Percentiles rank a stretch among this genome's conserved stretches.
Evolutionary conservation across 2,329 filamentous ascomycete species (phyloP).

Genomic region (Lasiodiplodia sp.): DNA sequence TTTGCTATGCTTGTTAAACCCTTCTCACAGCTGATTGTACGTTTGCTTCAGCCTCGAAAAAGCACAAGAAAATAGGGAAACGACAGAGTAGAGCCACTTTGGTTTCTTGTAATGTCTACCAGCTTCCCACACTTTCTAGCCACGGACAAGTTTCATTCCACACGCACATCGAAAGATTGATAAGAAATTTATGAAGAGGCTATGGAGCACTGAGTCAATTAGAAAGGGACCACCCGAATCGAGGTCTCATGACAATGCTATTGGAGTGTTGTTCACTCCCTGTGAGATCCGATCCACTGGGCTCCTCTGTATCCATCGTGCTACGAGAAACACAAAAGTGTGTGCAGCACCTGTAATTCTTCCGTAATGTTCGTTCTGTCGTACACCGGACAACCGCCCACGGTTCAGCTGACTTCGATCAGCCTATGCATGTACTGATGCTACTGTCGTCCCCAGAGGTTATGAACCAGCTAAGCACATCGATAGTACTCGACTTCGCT

Average conservation of each 20-base stretch:
- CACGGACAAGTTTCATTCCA: background rate
- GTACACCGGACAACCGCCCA: background rate
- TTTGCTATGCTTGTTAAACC: background rate
- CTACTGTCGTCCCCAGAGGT: background rate
- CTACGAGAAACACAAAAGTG: background rate
- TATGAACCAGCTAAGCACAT: background rate
- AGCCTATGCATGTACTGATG: background rate
- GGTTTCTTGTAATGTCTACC: background rate
- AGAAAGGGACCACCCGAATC: background rate
- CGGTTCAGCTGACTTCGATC: background rate
- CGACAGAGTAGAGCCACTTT: background rate
- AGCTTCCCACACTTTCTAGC: background rate
- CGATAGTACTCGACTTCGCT: background rate
- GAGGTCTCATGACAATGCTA: background rate
- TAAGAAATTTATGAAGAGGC: background rate
- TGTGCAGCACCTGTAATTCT: background rate
- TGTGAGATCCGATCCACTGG: background rate
- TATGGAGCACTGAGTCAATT: background rate
- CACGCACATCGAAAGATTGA: background rate
- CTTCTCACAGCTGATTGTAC: background rate
- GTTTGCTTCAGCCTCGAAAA: background rate
- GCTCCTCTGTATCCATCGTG: background rate
- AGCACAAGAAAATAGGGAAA: too few relatives aligned
- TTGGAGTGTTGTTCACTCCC: background rate
- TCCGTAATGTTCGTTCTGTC: background rate